A percentile compares a stretch with the other conserved stretches of the same genome.
Conservation (phyloP, 306 rosid species). For the Ormosia semicastrata region DNA sequence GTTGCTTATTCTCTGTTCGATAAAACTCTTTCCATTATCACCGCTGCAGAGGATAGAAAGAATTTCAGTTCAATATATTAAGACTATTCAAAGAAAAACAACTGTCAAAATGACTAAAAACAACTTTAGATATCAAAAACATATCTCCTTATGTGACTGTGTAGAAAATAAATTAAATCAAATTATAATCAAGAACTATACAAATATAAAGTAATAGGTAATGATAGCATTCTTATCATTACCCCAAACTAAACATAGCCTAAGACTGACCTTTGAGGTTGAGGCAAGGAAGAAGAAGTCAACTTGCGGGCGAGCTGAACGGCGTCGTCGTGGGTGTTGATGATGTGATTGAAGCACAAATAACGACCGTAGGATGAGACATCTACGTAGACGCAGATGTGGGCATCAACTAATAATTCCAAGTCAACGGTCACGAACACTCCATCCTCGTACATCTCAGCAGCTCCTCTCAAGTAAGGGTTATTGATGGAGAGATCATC, state of each 20-base stretch:
- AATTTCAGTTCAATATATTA: neutral
- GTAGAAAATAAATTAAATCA: no score
- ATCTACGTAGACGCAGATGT: constrained; percentile 66
- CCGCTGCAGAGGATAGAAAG: constrained; percentile 35
- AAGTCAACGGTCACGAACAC: constrained; percentile 78
- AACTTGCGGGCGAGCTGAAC: constrained; percentile 56
- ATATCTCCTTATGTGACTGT: no score
- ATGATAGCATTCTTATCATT: no score
- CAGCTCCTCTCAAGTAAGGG: constrained; percentile 87
- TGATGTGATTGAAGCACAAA: constrained; percentile 67
- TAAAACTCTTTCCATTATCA: constrained; percentile 43
- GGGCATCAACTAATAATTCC: constrained; percentile 59
- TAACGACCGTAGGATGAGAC: constrained; percentile 89
- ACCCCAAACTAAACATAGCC: neutral
- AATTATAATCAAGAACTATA: no score
- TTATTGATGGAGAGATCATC: constrained; percentile 48
- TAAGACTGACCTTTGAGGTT: constrained; percentile 47
- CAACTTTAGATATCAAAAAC: neutral
- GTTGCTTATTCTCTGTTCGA: constrained; percentile 75
- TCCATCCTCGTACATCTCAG: constrained; percentile 93
- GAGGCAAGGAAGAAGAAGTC: constrained; percentile 46
- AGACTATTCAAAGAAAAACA: neutral
- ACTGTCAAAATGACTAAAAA: neutral
- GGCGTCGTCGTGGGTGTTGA: constrained; percentile 67
- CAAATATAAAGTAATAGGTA: no score